Evolutionary conservation across 2,329 filamentous ascomycete genomes (phyloP), one percentile per base, ranked within the genome.

Genomic region (Thielaviopsis populi): DNA sequence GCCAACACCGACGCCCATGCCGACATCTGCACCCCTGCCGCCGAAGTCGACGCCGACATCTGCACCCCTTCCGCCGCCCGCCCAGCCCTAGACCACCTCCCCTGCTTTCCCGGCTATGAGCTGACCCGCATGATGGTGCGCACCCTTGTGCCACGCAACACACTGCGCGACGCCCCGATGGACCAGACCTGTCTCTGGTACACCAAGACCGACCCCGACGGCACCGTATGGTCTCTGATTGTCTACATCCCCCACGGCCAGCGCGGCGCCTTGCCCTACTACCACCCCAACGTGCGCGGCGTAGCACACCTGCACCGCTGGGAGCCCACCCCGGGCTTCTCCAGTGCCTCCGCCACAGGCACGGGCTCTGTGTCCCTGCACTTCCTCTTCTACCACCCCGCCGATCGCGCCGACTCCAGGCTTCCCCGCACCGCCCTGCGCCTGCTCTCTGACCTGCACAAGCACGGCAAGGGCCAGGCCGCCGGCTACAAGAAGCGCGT

Each of bases 111-210:
- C 59, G 73, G 71, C 59, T 78, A 78, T 66, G 68, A 72, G n/a
- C 56, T 67, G 42, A 59, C 63, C 11, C 56, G 60, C 15, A 27
- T 59, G 1, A 78, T 96, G 22, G 81, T 96, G 7, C 81, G 91
- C 66, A 86, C 80, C 66, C 76, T 96, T 69, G 85, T 96, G 58
- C 92, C 92, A 2, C 80, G 92, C 61, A 96, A 96, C 72, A 83
- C 85, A 2, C 79, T 85, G 63, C 76, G 92, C 30, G 92, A 97
- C 73, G 76, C 78, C 22, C 79, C 86, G 1, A 74, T 96, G 67
- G 80, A 90, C 65, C 92, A 97, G 73, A 95, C 90, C 1, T 95
- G 90, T 72, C 80, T 89, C 63, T 81, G 91, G 67, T 89, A 89
- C 70, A 68, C 70, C 65, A 70, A 72, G 5, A 69, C 70, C 17